These are phyloP conservation scores for Avena atlantica DNA, from an alignment of 176 grass and related monocot genomes.

Conservation along the genomic window DNA sequence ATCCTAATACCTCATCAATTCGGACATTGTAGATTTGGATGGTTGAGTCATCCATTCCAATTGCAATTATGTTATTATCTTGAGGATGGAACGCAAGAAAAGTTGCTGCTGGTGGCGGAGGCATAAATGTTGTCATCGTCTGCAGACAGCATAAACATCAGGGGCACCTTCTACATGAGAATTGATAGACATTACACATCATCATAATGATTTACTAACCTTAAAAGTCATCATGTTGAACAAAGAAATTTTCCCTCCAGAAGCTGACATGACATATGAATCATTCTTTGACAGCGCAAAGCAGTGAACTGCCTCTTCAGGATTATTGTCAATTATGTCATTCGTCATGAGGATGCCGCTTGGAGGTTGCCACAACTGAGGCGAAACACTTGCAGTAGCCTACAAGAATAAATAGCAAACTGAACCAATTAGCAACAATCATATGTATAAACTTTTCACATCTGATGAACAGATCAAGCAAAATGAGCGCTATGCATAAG, in stretches of 20 bases:
- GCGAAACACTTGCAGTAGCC: conserved; percentile 81
- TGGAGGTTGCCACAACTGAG: conserved; percentile 91
- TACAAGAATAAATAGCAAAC: conserved; percentile 53
- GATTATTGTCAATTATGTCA: conserved; percentile 82
- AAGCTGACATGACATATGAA: conserved; percentile 99
- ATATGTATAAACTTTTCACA: background rate
- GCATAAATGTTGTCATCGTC: conserved; percentile 99
- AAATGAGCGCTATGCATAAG: conserved; percentile 23
- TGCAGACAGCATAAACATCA: conserved; percentile 43
- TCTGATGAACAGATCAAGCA: background rate
- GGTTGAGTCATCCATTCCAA: conserved; percentile 98
- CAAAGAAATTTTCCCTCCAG: conserved; percentile 94
- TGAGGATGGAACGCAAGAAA: conserved; percentile 99
- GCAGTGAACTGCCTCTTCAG: conserved; percentile 93
- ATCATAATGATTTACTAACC: conserved; percentile 50
- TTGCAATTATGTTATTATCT: conserved; percentile 99
- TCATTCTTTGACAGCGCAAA: conserved; percentile 99
- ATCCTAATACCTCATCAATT: conserved; percentile 84
- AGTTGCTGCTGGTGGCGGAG: conserved; percentile 91
- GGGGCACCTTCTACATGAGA: conserved; percentile 27
- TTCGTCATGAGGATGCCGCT: conserved; percentile 99
- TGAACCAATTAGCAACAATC: conserved; percentile 42
- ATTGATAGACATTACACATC: background rate
- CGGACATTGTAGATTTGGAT: conserved; percentile 99
- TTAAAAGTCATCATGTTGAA: conserved; percentile 99